Evolutionary conservation across 2,329 filamentous ascomycete genomes (phyloP).

Genomic region (Sarocladium brachiariae): DNA sequence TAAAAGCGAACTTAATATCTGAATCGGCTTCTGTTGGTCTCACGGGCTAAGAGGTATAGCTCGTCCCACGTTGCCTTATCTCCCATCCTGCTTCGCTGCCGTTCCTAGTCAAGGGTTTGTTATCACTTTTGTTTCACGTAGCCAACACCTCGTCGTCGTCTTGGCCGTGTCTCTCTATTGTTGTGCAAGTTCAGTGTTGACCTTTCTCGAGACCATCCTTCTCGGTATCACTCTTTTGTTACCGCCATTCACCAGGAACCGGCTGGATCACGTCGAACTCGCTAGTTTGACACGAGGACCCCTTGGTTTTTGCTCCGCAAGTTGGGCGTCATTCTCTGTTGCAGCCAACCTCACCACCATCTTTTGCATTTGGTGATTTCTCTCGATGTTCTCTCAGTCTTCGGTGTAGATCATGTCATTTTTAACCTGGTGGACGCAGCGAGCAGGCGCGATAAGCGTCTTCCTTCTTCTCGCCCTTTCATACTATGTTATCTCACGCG

Average conservation of each 20-base stretch:
- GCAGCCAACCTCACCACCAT: neutral
- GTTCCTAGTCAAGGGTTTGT: neutral
- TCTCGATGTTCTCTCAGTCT: conserved; percentile 11
- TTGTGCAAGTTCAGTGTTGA: neutral
- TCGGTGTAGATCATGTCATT: conserved; percentile 36
- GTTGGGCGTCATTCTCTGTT: neutral
- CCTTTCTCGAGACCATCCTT: neutral
- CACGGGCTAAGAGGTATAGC: neutral
- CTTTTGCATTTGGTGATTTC: neutral
- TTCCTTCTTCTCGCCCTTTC: conserved; percentile 40
- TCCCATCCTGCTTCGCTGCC: conserved; percentile 2
- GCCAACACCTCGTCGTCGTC: neutral
- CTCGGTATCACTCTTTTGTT: neutral
- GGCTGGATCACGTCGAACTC: neutral
- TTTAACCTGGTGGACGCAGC: conserved; percentile 46
- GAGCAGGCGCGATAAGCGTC: conserved; percentile 50
- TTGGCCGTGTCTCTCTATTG: neutral
- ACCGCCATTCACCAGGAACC: neutral
- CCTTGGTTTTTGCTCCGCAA: neutral
- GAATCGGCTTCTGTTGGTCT: neutral
- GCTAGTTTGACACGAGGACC: neutral
- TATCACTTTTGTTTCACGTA: neutral
- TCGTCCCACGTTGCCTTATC: conserved; percentile 9
- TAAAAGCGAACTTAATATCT: conserved; percentile 2
- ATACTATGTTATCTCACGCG: conserved; percentile 48